Evolutionary conservation across 192 early-diverging fungal genomes (phyloP), one percentile per base, ranked within the genome.

Genomic region (Mycoemilia scoparia): DNA sequence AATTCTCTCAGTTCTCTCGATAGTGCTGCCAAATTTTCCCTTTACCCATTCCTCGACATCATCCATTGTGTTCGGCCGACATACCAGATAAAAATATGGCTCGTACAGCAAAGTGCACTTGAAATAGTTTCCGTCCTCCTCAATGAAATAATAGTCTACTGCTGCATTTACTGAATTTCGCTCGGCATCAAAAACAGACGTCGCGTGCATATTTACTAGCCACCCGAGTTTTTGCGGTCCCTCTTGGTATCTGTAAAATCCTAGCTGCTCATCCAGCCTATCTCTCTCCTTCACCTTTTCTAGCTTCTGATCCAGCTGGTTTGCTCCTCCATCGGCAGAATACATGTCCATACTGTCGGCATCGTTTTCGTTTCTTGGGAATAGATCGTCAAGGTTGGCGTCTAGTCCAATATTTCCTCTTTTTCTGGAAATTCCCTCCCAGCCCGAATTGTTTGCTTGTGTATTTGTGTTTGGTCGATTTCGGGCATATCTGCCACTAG

Each of bases 181-280:
- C 32, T 87, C 76, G 1, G 53, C 45, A 46, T 77, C 72, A 26
- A 52, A 46, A 17, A 87, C 64, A 5, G 71, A 43, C 0, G 81
- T 81, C 66, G 78, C 61, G 43, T 88, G 80, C 68, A 95, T 91
- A 67, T 98, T 98, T 19, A 92, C 72, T 21, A 98, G 64, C 95
- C 95, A 98, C 1, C 95, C 95, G 2, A 79, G 41, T 12, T 69
- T 64, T 26, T 64, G 56, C 7, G 77, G 73, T 7, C 80, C 80
- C 36, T 80, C 71, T 19, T 78, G 69, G 44, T 77, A 77, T 45
- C 70, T 59, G 9, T 51, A 36, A 32, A 79, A 83, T 20, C 77
- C 77, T 16, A 83, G 55, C 32, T 57, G 60, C 7, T 44, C 52
- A 36, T 79, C 74, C 33, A 82, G 46, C 33, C 57, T 49, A 45